Conservation (phyloP, 176 grass and related monocot species). For the Sorghum bicolor region DNA sequence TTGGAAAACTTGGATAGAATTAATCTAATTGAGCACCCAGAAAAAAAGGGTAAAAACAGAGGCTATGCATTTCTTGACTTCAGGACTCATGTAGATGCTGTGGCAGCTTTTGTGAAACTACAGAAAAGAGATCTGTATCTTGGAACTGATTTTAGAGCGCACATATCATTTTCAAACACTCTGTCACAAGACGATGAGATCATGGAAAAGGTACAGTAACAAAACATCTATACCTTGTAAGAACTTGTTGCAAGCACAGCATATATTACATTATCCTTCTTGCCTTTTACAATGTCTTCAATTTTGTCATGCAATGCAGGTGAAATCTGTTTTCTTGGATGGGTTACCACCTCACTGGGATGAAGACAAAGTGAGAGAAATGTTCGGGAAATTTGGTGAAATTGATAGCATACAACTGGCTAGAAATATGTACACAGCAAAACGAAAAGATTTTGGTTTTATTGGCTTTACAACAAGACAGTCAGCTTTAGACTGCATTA, state of each 20-base stretch:
- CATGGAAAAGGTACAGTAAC: slow-evolving; percentile 58
- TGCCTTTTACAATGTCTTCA: not conserved
- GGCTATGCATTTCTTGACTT: slow-evolving; percentile 89
- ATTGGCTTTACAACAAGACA: slow-evolving; percentile 57
- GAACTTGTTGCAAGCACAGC: not conserved
- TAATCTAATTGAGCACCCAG: slow-evolving; percentile 70
- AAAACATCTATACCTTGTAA: not conserved
- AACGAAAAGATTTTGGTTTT: slow-evolving; percentile 69
- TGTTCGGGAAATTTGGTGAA: slow-evolving; percentile 64
- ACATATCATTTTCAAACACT: slow-evolving; percentile 77
- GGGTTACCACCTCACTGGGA: slow-evolving; percentile 63
- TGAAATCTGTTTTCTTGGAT: slow-evolving; percentile 71
- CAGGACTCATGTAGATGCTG: slow-evolving; percentile 56
- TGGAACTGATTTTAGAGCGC: slow-evolving; percentile 64
- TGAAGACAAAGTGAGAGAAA: slow-evolving; percentile 54
- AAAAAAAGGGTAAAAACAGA: slow-evolving; percentile 67
- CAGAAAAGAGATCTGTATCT: slow-evolving; percentile 64
- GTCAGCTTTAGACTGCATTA: slow-evolving; percentile 60
- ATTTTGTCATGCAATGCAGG: slow-evolving; percentile 34
- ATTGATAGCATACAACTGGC: slow-evolving; percentile 63
- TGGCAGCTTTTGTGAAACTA: slow-evolving; percentile 57
- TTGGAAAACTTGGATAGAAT: slow-evolving; percentile 80
- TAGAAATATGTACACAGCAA: slow-evolving; percentile 59
- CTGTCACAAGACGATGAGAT: slow-evolving; percentile 55
- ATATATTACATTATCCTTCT: slow-evolving; percentile 6